Evolutionary conservation across 495 filamentous ascomycete species (phyloP).

Genomic region (Hyaloscypha finlandica): DNA sequence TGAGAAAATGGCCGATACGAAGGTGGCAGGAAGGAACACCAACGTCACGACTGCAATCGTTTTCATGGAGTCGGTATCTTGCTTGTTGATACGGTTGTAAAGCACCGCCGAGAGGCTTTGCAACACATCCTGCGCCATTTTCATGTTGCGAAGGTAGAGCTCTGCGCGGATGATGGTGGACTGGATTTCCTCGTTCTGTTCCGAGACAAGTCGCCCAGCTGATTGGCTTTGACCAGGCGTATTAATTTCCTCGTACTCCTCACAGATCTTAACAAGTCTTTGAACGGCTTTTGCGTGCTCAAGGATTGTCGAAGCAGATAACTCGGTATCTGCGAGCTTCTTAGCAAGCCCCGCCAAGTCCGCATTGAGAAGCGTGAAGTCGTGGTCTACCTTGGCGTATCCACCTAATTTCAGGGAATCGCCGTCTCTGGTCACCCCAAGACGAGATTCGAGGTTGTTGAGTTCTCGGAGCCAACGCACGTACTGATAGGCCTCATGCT

Average conservation of each 20-base stretch:
- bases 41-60: slow-evolving; percentile 13
- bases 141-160: neutral
- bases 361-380: neutral
- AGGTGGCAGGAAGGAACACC: slow-evolving; percentile 10
- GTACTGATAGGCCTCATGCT: neutral
- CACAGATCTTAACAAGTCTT: neutral
- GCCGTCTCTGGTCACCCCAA: neutral
- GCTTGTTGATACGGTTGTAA: slow-evolving; percentile 3
- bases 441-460: neutral
- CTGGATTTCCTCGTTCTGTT: neutral
- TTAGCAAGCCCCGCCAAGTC: neutral
- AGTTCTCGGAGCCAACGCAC: neutral
- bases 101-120: neutral
- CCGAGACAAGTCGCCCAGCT: neutral
- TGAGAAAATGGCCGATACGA: neutral
- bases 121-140: neutral
- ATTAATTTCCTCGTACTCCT: neutral
- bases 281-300: neutral
- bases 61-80: slow-evolving; percentile 8
- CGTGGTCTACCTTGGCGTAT: neutral
- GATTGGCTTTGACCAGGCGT: neutral
- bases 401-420: neutral
- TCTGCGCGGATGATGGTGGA: neutral
- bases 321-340: neutral
- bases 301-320: slow-evolving; percentile 1